Evolutionary conservation across 192 early-diverging fungal species (phyloP).

Genomic region (Radiomyces spectabilis): DNA sequence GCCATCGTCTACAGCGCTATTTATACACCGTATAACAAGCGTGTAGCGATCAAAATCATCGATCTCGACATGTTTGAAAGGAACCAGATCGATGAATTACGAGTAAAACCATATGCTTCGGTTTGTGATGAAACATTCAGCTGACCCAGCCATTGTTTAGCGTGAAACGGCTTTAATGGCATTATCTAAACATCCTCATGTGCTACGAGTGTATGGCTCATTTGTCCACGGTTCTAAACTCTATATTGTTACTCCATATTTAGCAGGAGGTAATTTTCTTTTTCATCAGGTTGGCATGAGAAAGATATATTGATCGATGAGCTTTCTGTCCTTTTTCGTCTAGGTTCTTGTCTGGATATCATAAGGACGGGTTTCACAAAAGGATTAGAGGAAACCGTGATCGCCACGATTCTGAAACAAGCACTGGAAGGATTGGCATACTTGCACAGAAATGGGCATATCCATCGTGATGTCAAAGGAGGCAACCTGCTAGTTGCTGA

Average conservation of each 20-base stretch:
- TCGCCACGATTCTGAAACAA: conserved; percentile 78
- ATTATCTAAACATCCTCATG: conserved; percentile 76
- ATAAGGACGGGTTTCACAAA: conserved; percentile 76
- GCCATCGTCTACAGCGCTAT: conserved; percentile 75
- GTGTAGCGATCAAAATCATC: conserved; percentile 81
- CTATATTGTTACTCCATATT: conserved; percentile 79
- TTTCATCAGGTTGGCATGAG: too few species aligned
- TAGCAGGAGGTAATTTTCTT: conserved; percentile 43
- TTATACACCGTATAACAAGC: conserved; percentile 61
- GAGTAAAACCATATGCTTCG: conserved; percentile 38
- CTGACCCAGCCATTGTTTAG: conserved; percentile 21
- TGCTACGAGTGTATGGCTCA: conserved; percentile 73
- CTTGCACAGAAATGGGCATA: conserved; percentile 56
- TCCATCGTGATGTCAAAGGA: conserved; percentile 67
- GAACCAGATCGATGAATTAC: conserved; percentile 85
- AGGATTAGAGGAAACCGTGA: conserved; percentile 73
- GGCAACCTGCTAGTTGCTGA: conserved; percentile 63
- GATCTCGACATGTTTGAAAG: conserved; percentile 87
- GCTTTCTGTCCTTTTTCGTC: neutral
- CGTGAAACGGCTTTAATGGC: conserved; percentile 84
- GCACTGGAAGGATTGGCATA: conserved; percentile 58
- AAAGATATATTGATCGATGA: too few species aligned
- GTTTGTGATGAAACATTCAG: neutral
- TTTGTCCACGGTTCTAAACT: conserved; percentile 77
- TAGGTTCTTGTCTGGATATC: conserved; percentile 81